A percentile compares a stretch with the other conserved stretches of the same genome.
Evolutionary conservation across 2,329 filamentous ascomycete species (phyloP).

Genomic region (Trichoderma simmonsii): DNA sequence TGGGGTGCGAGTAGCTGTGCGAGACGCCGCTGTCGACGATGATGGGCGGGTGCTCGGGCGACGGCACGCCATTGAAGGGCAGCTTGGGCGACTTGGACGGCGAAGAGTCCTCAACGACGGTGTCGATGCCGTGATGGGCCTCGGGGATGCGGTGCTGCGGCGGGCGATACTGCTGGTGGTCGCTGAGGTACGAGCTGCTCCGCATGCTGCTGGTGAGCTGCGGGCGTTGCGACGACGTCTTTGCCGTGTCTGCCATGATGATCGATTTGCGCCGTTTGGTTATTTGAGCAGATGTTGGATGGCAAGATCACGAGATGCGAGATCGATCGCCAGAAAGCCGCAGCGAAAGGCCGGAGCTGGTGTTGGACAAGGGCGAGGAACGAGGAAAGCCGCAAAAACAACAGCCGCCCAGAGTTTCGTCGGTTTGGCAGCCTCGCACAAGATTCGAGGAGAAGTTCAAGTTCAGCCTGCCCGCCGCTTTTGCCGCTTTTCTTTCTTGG

Average conservation of each 20-base stretch:
- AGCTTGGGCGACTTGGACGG: slow-evolving; percentile 39
- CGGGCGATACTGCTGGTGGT: slow-evolving; percentile 62
- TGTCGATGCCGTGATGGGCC: slow-evolving; percentile 60
- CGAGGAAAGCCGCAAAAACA: neutral
- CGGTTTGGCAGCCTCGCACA: neutral
- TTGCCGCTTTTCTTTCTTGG: neutral
- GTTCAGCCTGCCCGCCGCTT: slow-evolving; percentile 2
- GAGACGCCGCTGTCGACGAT: slow-evolving; percentile 61
- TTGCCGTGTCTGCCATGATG: slow-evolving; percentile 20
- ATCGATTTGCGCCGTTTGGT: neutral
- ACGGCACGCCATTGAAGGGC: slow-evolving; percentile 59
- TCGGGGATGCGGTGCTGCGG: slow-evolving; percentile 48
- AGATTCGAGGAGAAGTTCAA: neutral
- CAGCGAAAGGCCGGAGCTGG: neutral
- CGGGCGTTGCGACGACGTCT: slow-evolving; percentile 40
- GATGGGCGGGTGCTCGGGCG: slow-evolving; percentile 54
- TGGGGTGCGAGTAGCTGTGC: slow-evolving; percentile 61
- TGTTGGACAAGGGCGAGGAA: neutral
- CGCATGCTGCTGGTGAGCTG: slow-evolving; percentile 51
- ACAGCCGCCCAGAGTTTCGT: neutral
- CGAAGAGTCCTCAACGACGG: slow-evolving; percentile 56
- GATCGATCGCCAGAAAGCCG: neutral
- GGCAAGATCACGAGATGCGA: neutral
- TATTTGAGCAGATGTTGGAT: neutral
- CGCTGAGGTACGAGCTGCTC: slow-evolving; percentile 60